Percentiles rank a stretch among this genome's conserved stretches.
phyloP scores from a whole-genome alignment of 352 stramenopile genomes.

The Globisporangium spiculum region DNA sequence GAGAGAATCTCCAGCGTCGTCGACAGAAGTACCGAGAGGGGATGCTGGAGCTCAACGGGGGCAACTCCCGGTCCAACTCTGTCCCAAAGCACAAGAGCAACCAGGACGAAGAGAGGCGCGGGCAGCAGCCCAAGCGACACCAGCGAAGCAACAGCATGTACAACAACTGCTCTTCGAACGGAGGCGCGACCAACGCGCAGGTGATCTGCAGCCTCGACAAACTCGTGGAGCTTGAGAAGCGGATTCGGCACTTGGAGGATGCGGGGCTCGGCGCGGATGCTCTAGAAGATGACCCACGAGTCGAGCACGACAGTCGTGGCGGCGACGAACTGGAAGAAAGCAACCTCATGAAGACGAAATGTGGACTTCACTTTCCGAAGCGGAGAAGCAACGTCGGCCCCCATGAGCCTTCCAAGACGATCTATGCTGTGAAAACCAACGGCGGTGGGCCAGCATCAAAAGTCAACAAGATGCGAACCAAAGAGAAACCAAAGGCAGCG shows the following conservation, averaged over 20 bases:
- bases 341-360: constrained; percentile 22
- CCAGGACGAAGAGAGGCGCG: constrained; percentile 39
- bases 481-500: constrained; percentile 24
- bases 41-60: constrained; percentile 46
- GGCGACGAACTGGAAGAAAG: constrained; percentile 25
- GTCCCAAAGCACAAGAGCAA: constrained; percentile 33
- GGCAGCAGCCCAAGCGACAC: constrained; percentile 12
- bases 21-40: constrained; percentile 63
- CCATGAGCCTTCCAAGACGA: constrained; percentile 46
- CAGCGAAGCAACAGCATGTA: constrained; percentile 34
- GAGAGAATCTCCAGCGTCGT: constrained; percentile 58
- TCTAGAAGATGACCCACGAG: constrained; percentile 29
- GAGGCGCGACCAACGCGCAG: constrained; percentile 22
- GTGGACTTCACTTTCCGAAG: constrained; percentile 54
- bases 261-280: constrained; percentile 44
- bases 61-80: constrained; percentile 25
- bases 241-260: constrained; percentile 83
- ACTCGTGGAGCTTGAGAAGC: constrained; percentile 88
- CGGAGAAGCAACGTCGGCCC: constrained; percentile 31
- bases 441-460: constrained; percentile 3
- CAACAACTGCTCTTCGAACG: constrained; percentile 21
- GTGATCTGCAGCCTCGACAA: constrained; percentile 83
- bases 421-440: constrained; percentile 52
- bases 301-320: constrained; percentile 16
- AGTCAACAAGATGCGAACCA: constrained; percentile 32